These are phyloP conservation scores for Magnusiomyces magnusii DNA, from an alignment of 1,139 yeast genomes.

Conservation along the genomic window DNA sequence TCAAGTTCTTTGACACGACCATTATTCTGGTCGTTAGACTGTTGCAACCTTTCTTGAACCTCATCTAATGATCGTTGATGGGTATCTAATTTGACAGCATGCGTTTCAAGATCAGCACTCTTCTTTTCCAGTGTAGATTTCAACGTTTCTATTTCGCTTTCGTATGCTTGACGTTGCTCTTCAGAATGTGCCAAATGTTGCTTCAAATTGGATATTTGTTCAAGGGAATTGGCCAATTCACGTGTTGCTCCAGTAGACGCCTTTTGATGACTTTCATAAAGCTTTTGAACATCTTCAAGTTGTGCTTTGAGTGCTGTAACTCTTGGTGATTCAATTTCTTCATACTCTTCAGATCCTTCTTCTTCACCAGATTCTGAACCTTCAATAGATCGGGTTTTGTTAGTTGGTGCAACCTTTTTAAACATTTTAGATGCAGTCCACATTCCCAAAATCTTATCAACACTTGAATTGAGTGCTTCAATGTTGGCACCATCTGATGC, in stretches of 20 bases:
- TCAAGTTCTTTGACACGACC: background rate
- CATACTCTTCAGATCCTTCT: constrained; percentile 9
- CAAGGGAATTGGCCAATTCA: constrained; percentile 24
- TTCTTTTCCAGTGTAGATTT: constrained; percentile 9
- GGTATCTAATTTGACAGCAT: background rate
- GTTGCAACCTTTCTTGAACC: constrained; percentile 10
- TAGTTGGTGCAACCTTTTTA: constrained; percentile 5
- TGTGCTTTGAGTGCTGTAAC: constrained; percentile 20
- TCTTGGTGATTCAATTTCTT: constrained; percentile 15
- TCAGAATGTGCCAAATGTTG: constrained; percentile 24
- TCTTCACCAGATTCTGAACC: background rate
- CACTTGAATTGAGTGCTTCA: constrained; percentile 11
- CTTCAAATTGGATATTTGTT: constrained; percentile 25
- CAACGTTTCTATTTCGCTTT: constrained; percentile 14
- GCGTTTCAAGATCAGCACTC: background rate
- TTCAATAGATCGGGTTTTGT: background rate
- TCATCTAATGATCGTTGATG: background rate
- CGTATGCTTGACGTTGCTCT: constrained; percentile 3
- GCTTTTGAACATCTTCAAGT: constrained; percentile 21
- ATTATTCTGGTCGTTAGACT: background rate
- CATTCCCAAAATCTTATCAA: constrained; percentile 25
- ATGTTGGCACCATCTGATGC: background rate
- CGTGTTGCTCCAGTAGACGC: constrained; percentile 29
- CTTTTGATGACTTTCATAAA: constrained; percentile 28
- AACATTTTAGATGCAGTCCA: constrained; percentile 28